A percentile compares a stretch with the other conserved stretches of the same genome.
Evolutionary conservation across 2,329 filamentous ascomycete genomes (phyloP).

Genomic region (Ophiostoma novo-ulmi): DNA sequence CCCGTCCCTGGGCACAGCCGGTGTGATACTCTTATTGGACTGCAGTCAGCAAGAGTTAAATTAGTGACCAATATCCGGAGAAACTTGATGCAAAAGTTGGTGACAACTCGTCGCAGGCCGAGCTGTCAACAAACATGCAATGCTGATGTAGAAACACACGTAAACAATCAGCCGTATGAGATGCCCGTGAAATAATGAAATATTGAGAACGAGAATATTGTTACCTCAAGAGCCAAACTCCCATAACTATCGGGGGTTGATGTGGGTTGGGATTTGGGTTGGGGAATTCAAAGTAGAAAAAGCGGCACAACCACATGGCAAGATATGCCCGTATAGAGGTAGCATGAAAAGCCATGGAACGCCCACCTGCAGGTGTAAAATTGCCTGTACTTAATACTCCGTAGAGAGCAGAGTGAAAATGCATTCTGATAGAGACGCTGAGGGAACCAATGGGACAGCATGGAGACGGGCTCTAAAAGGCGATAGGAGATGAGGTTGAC

Average conservation of each 20-base stretch:
- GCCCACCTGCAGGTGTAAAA: background rate
- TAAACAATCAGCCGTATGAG: background rate
- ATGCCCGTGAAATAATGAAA: background rate
- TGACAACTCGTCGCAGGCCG: background rate
- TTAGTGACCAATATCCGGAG: constrained; percentile 8
- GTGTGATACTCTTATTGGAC: constrained; percentile 15
- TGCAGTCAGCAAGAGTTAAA: constrained; percentile 12
- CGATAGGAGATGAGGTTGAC: background rate
- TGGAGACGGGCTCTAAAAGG: background rate
- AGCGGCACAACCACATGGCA: constrained; percentile 3
- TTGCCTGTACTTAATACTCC: background rate
- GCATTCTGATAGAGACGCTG: background rate
- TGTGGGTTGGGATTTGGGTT: background rate
- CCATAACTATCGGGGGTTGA: background rate
- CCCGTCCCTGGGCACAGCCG: background rate
- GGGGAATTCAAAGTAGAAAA: background rate
- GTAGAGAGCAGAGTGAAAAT: background rate
- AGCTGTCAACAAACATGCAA: background rate
- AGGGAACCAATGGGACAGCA: background rate
- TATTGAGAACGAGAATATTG: background rate
- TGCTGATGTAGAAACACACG: background rate
- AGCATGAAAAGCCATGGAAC: background rate
- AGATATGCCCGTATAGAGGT: background rate
- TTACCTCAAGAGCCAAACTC: background rate
- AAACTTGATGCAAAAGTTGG: background rate